Evolutionary conservation across 2,329 filamentous ascomycete species (phyloP), one percentile per base, ranked within the genome.

Genomic region (Alternaria sp.): DNA sequence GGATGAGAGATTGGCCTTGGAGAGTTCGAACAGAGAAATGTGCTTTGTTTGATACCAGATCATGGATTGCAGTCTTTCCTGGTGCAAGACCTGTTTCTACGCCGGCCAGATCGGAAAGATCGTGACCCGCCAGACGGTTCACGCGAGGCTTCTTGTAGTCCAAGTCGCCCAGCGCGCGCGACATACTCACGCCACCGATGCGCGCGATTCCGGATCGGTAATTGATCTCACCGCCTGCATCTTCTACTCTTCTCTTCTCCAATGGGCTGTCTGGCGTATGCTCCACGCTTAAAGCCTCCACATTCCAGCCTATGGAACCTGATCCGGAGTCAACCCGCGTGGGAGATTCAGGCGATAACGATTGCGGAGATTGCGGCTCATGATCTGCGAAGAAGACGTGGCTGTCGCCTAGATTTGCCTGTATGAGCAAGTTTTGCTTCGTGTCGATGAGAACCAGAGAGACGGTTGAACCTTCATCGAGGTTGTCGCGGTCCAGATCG

Each of bases 121-220:
- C 64, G 58, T 71, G 68, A 21, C 54, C 66, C 13, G 68, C 67
- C 8, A 71, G 62, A 3, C 66, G 63, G 36, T 71, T 71, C 7
- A 71, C 67, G 26, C 66, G 64, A 0, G 68, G 68, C 10, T 64
- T 58, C 51, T 71, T 71, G 50, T 69, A 60, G 23, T 71, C 62
- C 24, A 65, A 49, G 28, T 71, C 68, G 26, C 68, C 68, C 1
- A 71, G 52, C 0, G 68, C 67, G 6, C 68, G 64, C 29, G 67
- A 63, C 68, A 71, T 71, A n/a, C 58, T 67, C 21, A 71, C 67
- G 23, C 59, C 68, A n/a, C 68, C 68, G 42, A 71, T 62, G 17
- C 68, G 58, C 0, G 68, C 57, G 13, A 63, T 63, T 4, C 68
- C 68, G 5, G 68, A 68, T 31, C 54, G 54, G 21, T 65, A 70